These are phyloP conservation scores for Delonix regia DNA, from an alignment of 306 rosid genomes.

Conservation along the genomic window DNA sequence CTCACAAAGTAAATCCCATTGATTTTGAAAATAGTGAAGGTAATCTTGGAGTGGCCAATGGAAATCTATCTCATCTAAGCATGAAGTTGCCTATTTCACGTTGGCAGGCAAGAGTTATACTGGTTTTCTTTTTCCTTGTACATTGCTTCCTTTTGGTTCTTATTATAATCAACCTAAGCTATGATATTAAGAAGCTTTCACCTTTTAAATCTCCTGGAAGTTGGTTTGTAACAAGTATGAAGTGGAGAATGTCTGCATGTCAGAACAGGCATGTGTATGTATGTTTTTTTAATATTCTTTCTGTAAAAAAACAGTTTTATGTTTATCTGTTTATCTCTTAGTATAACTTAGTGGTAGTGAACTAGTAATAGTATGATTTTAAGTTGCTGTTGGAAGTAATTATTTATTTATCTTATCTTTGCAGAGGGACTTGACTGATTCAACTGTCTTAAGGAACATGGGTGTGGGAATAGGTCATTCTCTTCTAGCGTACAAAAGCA, in stretches of 20 bases:
- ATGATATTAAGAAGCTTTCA: conserved; percentile 2
- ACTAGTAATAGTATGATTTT: conserved; percentile 8
- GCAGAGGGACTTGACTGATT: conserved; percentile 93
- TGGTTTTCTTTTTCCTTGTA: conserved; percentile 5
- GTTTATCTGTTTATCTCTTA: not conserved
- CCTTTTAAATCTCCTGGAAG: conserved; percentile 13
- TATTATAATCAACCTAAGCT: conserved; percentile 20
- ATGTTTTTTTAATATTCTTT: not conserved
- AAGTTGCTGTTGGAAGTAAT: conserved; percentile 26
- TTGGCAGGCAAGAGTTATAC: conserved; percentile 66
- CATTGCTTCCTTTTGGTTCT: conserved; percentile 1
- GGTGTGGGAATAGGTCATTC: conserved; percentile 90
- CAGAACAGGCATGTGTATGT: not conserved
- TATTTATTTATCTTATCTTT: not conserved
- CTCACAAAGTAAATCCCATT: conserved; percentile 96
- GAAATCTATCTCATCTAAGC: conserved; percentile 71
- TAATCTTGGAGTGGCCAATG: conserved; percentile 85
- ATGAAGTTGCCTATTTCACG: conserved; percentile 89
- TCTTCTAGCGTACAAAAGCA: conserved; percentile 83
- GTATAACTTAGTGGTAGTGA: conserved; percentile 4
- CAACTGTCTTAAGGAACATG: conserved; percentile 90
- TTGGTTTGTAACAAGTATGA: not conserved
- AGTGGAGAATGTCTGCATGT: not conserved
- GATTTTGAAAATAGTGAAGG: conserved; percentile 98
- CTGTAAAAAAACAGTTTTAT: not conserved